These are phyloP conservation scores for Evernia prunastri DNA, from an alignment of 495 filamentous ascomycete species.

Conservation along the genomic window DNA sequence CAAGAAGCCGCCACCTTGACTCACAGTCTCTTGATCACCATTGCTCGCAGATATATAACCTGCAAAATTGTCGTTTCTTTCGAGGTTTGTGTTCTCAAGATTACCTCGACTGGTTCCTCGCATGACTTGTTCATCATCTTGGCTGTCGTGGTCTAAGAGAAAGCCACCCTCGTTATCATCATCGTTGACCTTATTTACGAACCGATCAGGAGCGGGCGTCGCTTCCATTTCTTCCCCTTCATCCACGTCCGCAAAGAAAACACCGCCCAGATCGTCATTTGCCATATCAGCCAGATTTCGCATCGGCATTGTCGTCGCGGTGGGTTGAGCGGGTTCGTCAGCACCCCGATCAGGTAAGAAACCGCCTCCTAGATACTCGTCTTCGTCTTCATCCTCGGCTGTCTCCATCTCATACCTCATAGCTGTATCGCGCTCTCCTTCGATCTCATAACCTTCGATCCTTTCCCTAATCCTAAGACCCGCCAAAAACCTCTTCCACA, in stretches of 20 bases:
- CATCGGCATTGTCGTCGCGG: constrained; percentile 1
- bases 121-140: constrained; percentile 15
- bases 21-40: not conserved
- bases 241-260: not conserved
- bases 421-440: constrained; percentile 40
- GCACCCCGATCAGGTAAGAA: constrained; percentile 21
- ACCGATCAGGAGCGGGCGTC: not conserved
- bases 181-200: constrained; percentile 12
- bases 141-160: not conserved
- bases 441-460: constrained; percentile 55
- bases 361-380: constrained; percentile 25
- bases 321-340: constrained; percentile 18
- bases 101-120: not conserved
- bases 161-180: constrained; percentile 16
- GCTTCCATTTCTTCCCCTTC: not conserved
- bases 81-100: not conserved
- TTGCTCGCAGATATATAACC: not conserved
- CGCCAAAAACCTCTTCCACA: constrained; percentile 73
- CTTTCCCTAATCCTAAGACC: constrained; percentile 72
- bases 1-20: constrained; percentile 1
- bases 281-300: not conserved
- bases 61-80: not conserved
- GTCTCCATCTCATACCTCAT: constrained; percentile 21
- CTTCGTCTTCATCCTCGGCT: constrained; percentile 25
- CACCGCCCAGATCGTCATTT: constrained; percentile 3